Base-by-base conservation (phyloP, 805 yeast genomes). In the Priceomyces carsonii region DNA sequence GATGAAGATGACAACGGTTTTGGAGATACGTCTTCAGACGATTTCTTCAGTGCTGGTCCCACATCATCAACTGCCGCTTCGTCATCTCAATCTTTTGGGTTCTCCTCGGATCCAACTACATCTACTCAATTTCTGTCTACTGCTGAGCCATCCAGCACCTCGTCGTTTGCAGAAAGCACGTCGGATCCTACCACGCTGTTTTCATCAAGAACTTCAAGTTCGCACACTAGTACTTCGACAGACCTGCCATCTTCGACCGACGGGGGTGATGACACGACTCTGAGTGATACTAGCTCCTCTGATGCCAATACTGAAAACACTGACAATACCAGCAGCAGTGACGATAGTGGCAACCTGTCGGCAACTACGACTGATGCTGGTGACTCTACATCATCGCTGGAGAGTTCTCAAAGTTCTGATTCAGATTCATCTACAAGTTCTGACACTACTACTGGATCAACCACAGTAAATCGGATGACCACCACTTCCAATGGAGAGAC, bases 401-500 rank as follows among this genome's bases (percentile, higher is more conserved):
- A 20, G 10, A 20, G 23, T 10, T 20, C 23, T 8, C 10, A 8
- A 20, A 20, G 10, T 8, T 10, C 23, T 20, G 10, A 8, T 13
- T 13, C 8, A 23, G 26, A n/a, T n/a, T n/a, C n/a, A n/a, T n/a
- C n/a, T n/a, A n/a, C n/a, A n/a, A n/a, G n/a, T n/a, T n/a, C n/a
- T n/a, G n/a, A n/a, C n/a, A n/a, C n/a, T n/a, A n/a, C n/a, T n/a
- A n/a, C n/a, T n/a, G n/a, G n/a, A 4, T 29, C 33, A 4, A 29
- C 17, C 19, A 12, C 10, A 16, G 17, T 29, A 25, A n/a, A 18
- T 20, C 19, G 15, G 14, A 16, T 29, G 33, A 29, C 28, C 12
- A 29, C 33, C 3, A 24, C 32, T 10, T 24, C 34, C 29, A 56
- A 55, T 34, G 75, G 73, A 2, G 46, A 29, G 13, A 66, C 71